Percentiles rank a stretch among this genome's conserved stretches.
phyloP scores from a whole-genome alignment of 805 yeast genomes.

The Wickerhamiella lipophila region DNA sequence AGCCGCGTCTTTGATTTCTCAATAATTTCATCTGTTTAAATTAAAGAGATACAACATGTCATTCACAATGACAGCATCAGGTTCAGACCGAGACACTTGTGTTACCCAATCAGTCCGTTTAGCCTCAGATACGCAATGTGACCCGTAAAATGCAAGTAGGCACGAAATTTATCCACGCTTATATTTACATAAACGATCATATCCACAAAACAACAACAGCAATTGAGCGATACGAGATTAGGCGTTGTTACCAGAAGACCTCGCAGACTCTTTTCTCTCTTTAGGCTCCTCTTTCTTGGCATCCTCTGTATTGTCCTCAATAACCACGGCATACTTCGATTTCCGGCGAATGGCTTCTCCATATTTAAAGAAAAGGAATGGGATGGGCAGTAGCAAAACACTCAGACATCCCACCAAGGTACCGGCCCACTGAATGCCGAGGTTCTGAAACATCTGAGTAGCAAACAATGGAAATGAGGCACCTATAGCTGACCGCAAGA shows the following conservation, averaged over 20 bases:
- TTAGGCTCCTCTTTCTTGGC: neutral
- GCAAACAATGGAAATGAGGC: constrained; percentile 66
- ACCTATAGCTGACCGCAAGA: constrained; percentile 54
- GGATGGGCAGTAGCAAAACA: constrained; percentile 48
- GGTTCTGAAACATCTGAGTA: constrained; percentile 48
- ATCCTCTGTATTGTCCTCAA: constrained; percentile 10
- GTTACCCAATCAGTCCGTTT: too few species aligned
- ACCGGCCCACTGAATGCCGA: constrained; percentile 75
- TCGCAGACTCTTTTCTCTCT: neutral
- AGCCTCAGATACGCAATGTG: too few species aligned
- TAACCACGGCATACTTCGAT: constrained; percentile 40
- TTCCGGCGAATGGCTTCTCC: constrained; percentile 44
- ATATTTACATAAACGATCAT: neutral
- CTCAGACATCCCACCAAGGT: constrained; percentile 53
- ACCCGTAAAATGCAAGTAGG: too few species aligned
- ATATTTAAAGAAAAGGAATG: constrained; percentile 46
- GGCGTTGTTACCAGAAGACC: neutral
- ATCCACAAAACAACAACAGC: neutral
- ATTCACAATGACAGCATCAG: too few species aligned
- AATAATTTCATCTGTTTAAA: too few species aligned
- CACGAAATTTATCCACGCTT: too few species aligned
- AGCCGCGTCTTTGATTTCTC: too few species aligned
- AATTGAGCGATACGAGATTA: neutral
- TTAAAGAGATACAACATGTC: too few species aligned
- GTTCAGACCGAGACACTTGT: too few species aligned